Percentiles rank a stretch among this genome's conserved stretches.
These are phyloP conservation scores for Epichloe uncinata DNA, from an alignment of 2,329 filamentous ascomycete species.

Conservation along the genomic window DNA sequence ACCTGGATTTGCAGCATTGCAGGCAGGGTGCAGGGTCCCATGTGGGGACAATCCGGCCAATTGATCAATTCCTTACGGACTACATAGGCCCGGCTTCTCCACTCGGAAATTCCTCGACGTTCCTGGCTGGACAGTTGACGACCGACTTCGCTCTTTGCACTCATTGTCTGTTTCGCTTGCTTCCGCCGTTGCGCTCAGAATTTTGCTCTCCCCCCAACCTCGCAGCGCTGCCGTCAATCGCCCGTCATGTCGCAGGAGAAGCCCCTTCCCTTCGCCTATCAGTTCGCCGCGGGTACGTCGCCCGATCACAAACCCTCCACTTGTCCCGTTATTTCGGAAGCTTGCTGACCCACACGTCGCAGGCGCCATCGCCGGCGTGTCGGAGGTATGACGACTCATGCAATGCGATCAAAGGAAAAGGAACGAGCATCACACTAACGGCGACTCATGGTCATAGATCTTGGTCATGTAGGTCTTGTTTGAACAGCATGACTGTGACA, in stretches of 20 bases:
- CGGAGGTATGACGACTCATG: conserved; percentile 51
- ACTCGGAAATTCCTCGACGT: neutral
- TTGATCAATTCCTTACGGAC: no score
- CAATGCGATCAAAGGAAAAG: neutral
- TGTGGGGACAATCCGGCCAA: no score
- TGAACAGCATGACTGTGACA: neutral
- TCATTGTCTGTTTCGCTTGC: neutral
- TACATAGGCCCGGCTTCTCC: neutral
- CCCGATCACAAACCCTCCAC: conserved; percentile 8
- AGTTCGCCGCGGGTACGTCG: conserved; percentile 75
- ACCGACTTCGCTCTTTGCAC: conserved; percentile 3
- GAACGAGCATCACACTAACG: neutral
- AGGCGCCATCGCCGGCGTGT: conserved; percentile 94
- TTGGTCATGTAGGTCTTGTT: conserved; percentile 57
- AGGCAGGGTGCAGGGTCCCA: neutral
- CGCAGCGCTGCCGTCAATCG: conserved; percentile 10
- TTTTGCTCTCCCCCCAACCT: neutral
- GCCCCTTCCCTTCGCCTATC: conserved; percentile 84
- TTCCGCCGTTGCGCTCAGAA: neutral
- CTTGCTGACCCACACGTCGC: conserved; percentile 6
- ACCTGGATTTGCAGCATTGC: no score
- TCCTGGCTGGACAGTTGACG: neutral
- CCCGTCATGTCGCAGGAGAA: conserved; percentile 51
- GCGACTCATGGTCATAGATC: conserved; percentile 43
- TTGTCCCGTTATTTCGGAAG: neutral